Percentiles rank a stretch among this genome's conserved stretches.
Evolutionary conservation across 2,329 filamentous ascomycete genomes (phyloP).

Genomic region (Claviceps quebecensis): DNA sequence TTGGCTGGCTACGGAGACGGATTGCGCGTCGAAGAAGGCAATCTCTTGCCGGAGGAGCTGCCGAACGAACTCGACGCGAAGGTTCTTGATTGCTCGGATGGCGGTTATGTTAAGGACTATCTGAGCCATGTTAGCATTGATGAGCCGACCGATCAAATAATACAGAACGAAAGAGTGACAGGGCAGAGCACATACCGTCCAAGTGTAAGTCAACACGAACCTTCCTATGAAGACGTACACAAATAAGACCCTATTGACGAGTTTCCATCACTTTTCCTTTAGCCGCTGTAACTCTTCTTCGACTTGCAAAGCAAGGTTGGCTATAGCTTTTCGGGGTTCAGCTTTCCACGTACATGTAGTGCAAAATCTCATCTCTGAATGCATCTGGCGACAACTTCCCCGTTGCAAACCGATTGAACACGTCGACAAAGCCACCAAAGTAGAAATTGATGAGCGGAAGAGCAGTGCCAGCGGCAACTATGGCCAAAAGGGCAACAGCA

Average conservation of each 20-base stretch:
- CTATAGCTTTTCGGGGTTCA: not conserved
- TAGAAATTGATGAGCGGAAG: conserved; percentile 45
- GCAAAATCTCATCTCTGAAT: conserved; percentile 36
- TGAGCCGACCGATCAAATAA: not conserved
- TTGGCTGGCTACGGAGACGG: conserved; percentile 29
- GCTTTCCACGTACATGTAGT: conserved; percentile 22
- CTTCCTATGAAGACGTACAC: conserved; percentile 44
- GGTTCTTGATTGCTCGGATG: conserved; percentile 21
- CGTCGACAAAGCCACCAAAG: conserved; percentile 40
- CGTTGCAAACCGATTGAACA: conserved; percentile 42
- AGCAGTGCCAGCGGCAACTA: conserved; percentile 23
- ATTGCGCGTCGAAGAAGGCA: conserved; percentile 36
- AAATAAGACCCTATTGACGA: conserved; percentile 23
- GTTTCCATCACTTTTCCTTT: not conserved
- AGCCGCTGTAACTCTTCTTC: no score
- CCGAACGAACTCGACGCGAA: conserved; percentile 25
- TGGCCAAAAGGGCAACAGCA: conserved; percentile 19
- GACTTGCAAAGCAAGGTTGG: not conserved
- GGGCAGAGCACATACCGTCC: conserved; percentile 19
- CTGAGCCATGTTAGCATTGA: conserved; percentile 8
- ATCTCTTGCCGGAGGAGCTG: conserved; percentile 35
- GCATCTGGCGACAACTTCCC: conserved; percentile 26
- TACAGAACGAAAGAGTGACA: not conserved
- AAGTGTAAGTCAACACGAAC: conserved; percentile 19
- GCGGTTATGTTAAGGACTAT: conserved; percentile 23